Evolutionary conservation across 2,329 filamentous ascomycete genomes (phyloP), one percentile per base, ranked within the genome.

Genomic region (Amesomyces nigricolor): DNA sequence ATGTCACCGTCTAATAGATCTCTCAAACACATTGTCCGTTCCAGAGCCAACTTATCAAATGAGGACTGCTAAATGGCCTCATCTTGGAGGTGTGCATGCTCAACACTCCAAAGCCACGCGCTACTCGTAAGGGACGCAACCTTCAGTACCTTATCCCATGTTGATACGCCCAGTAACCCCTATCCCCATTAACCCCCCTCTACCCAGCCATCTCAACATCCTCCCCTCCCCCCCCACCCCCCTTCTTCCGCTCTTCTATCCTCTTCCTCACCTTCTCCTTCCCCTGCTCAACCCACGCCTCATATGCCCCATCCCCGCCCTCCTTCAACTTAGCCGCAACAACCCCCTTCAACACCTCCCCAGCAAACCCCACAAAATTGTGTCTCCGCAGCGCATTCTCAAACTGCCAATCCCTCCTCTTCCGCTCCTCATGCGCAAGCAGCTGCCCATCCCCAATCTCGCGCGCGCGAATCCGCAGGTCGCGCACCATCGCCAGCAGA

Each of bases 281-380:
- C 2, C 63, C 83, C 55, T 88, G 83, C 52, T 82, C 80, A 14
- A 94, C 73, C 89, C 89, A 95, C 64, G 75, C 75, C 1, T 86
- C 78, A 69, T 92, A 94, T 11, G 77, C 83, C 11, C 75, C 80
- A 2, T 80, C 75, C 2, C 79, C 22, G 6, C 22, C 86, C 61
- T 86, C 79, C 57, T 78, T 75, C 40, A 95, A 68, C 77, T 95
- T 96, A 58, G 75, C 71, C 61, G 73, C 78, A n/a, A 90, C 87
- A 4, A 96, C 92, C 0, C 85, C 88, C 76, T 94, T 95, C 64
- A 96, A 75, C 58, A 96, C 78, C 75, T 96, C 91, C 11, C 89
- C 91, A 3, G 92, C 88, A 66, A 99, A 96, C 0, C 91, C 92
- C 0, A 99, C 89, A 75, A 99, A 99, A 72, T 99, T 99, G 72